Evolutionary conservation across 1,284 basidiomycete genomes (phyloP), one percentile per base, ranked within the genome.

Genomic region (Microbotryum scabiosae): DNA sequence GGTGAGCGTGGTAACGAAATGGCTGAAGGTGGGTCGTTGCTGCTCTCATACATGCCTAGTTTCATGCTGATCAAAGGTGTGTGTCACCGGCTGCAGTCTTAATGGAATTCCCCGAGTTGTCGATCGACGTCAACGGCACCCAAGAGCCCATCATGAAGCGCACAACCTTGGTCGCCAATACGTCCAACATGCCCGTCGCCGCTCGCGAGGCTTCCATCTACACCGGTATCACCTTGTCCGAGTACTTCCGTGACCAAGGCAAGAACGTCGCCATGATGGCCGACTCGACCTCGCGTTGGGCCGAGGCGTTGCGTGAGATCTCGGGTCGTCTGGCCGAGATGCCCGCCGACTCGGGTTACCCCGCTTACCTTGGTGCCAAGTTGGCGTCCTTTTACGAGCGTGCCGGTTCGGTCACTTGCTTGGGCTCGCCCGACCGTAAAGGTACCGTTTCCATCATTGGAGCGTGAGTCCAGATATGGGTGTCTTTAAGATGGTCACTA

Each of bases 101-200:
- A 58, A 64, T 70, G 49, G 77, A 96, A 84, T 97, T 98, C 85
- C 96, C 96, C 58, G 82, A 92, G 76, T 81, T 99, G 51, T 91
- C 88, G 2, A 88, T 97, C 83, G 90, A 90, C 63, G 79, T 90
- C 62, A 85, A 90, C 71, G 82, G 82, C 62, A 88, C 91, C 61
- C 87, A 97, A 82, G 94, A 97, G 76, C 96, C 96, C 46, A 98
- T 99, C 81, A 99, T 99, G 96, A 98, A 98, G 78, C 93, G 96
- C 66, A 98, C 96, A 2, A 93, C 94, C 4, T 84, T 99, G 43
- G 94, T 99, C 63, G 96, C 96, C 70, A 99, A 99, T 77, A 99
- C 96, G 2, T 97, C 94, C 61, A 98, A 99, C 80, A 99, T 99
- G 96, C 96, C 96, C 70, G 96, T 99, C 72, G 96, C 96, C 44